Percentiles rank a stretch among this genome's conserved stretches.
These are phyloP conservation scores for Amauroascus niger DNA, from an alignment of 2,329 filamentous ascomycete species.

Conservation along the genomic window DNA sequence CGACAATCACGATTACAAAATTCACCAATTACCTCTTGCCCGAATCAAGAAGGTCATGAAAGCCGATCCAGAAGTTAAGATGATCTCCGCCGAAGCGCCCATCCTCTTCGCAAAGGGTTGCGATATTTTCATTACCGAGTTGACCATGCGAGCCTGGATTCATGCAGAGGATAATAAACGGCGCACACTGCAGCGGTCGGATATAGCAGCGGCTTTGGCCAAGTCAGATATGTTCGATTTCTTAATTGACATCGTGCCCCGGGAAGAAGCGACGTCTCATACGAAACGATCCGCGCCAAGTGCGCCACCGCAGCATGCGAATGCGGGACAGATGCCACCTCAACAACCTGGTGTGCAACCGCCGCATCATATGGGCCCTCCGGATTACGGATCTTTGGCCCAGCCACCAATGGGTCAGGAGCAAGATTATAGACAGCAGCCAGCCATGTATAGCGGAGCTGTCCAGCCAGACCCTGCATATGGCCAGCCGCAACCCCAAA, in stretches of 20 bases:
- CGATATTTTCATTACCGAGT: conserved; percentile 97
- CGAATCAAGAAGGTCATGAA: conserved; percentile 99
- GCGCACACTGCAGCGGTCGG: conserved; percentile 84
- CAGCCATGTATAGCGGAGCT: conserved; percentile 70
- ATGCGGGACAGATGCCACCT: conserved; percentile 31
- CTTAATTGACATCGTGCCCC: conserved; percentile 93
- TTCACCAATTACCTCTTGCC: conserved; percentile 92
- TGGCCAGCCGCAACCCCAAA: conserved; percentile 61
- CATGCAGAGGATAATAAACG: conserved; percentile 98
- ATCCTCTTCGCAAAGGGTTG: conserved; percentile 98
- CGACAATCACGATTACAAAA: conserved; percentile 95
- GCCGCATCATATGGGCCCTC: conserved; percentile 49
- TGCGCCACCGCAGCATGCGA: conserved; percentile 8
- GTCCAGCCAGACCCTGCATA: conserved; percentile 68
- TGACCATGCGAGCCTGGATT: conserved; percentile 99
- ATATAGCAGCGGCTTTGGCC: conserved; percentile 88
- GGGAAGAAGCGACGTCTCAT: conserved; percentile 81
- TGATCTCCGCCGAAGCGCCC: conserved; percentile 97
- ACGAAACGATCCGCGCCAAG: conserved; percentile 58
- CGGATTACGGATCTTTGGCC: conserved; percentile 49
- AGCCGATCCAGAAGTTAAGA: conserved; percentile 96
- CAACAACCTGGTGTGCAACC: conserved; percentile 41
- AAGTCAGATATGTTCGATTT: conserved; percentile 99
- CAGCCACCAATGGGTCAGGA: conserved; percentile 57
- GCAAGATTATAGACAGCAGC: conserved; percentile 66